These are phyloP conservation scores for Globisporangium uncinulatum DNA, from an alignment of 352 stramenopile genomes.

Conservation along the genomic window DNA sequence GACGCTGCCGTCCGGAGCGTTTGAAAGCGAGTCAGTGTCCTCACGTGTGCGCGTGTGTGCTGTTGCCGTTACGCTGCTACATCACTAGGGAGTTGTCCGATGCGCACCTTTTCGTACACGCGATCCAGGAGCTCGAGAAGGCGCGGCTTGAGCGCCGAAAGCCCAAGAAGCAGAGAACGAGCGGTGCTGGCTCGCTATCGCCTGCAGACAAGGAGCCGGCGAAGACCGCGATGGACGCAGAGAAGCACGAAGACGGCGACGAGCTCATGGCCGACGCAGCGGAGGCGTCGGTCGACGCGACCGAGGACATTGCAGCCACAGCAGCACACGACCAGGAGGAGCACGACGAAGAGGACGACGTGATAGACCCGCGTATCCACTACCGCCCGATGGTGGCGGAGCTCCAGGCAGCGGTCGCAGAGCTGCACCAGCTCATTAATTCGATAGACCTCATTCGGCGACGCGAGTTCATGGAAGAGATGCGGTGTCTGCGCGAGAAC, in stretches of 20 bases:
- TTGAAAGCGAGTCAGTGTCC: background rate
- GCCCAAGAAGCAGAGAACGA: conserved; percentile 42
- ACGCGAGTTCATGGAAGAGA: conserved; percentile 79
- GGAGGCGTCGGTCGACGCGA: conserved; percentile 15
- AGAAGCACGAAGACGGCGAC: conserved; percentile 6
- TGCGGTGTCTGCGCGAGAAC: conserved; percentile 83
- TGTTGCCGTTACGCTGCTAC: background rate
- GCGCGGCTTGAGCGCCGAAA: conserved; percentile 54
- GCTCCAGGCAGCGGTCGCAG: conserved; percentile 68
- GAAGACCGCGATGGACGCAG: conserved; percentile 3
- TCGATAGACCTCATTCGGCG: conserved; percentile 81
- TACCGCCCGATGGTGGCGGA: conserved; percentile 82
- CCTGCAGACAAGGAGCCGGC: conserved; percentile 9
- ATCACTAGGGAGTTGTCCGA: conserved; percentile 73
- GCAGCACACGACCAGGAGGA: conserved; percentile 6
- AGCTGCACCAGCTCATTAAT: conserved; percentile 84
- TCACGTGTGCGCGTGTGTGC: background rate
- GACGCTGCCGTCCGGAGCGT: background rate
- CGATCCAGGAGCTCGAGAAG: conserved; percentile 76
- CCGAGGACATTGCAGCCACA: conserved; percentile 11
- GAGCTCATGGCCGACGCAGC: conserved; percentile 17
- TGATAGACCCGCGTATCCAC: conserved; percentile 83
- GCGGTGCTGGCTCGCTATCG: conserved; percentile 3
- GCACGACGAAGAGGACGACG: conserved; percentile 53
- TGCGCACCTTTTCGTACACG: conserved; percentile 75